Percentiles rank a stretch among this genome's conserved stretches.
Conservation (phyloP, 495 filamentous ascomycete species). For the Podospora appendiculata region DNA sequence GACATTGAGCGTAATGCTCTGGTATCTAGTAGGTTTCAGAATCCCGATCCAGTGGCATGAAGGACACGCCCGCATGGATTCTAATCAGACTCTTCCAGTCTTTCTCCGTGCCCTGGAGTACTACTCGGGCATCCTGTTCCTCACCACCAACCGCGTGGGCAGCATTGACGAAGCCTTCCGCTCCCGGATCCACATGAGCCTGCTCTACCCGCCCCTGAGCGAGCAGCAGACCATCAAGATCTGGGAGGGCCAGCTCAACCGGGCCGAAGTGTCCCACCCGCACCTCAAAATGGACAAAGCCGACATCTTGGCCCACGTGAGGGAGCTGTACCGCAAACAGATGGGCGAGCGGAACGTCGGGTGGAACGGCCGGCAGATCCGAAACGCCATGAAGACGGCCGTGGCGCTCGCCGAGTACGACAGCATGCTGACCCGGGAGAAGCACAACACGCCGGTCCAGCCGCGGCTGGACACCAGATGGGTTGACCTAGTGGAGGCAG, state of each 20-base stretch:
- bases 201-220: constrained; percentile 37
- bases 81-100: constrained; percentile 45
- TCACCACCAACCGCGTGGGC: constrained; percentile 49
- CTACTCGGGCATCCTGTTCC: constrained; percentile 50
- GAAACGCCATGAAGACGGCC: constrained; percentile 38
- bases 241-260: constrained; percentile 26
- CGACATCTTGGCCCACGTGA: constrained; percentile 4
- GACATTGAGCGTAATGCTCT: no score
- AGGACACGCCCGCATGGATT: constrained; percentile 25
- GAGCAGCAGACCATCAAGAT: constrained; percentile 22
- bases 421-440: not conserved
- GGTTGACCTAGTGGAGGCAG: no score
- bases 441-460: no score
- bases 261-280: constrained; percentile 12
- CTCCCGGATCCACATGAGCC: constrained; percentile 43
- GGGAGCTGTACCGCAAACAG: constrained; percentile 9
- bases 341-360: constrained; percentile 5
- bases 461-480: no score
- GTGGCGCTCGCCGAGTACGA: constrained; percentile 28
- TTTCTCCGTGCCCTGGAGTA: constrained; percentile 54
- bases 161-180: constrained; percentile 49
- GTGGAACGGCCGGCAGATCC: constrained; percentile 43
- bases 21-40: no score
- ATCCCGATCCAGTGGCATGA: no score
- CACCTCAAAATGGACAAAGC: constrained; percentile 6